Conservation (phyloP, 2,329 filamentous ascomycete genomes). For the Alternaria burnsii region DNA sequence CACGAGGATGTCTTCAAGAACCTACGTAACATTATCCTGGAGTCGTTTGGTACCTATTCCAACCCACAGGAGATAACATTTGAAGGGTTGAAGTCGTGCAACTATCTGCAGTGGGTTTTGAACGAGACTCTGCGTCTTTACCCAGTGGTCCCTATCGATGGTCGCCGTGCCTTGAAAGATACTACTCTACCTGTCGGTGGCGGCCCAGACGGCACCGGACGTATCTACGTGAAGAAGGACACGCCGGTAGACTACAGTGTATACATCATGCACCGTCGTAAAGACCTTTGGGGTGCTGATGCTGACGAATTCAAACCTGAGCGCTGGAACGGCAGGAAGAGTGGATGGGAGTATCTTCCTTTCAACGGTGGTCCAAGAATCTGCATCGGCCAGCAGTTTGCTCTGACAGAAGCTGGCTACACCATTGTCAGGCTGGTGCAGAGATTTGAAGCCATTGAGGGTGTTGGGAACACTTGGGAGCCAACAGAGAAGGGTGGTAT, state of each 20-base stretch:
- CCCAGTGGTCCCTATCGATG: slow-evolving; percentile 45
- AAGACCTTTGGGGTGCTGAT: slow-evolving; percentile 50
- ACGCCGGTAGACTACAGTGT: slow-evolving; percentile 37
- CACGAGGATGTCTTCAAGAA: slow-evolving; percentile 47
- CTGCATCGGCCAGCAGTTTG: slow-evolving; percentile 47
- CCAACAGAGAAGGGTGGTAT: slow-evolving; percentile 32
- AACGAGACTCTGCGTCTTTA: slow-evolving; percentile 49
- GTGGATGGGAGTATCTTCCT: slow-evolving; percentile 45
- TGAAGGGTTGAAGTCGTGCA: slow-evolving; percentile 40
- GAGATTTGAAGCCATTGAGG: slow-evolving; percentile 39
- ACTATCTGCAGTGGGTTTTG: slow-evolving; percentile 44
- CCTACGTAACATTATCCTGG: slow-evolving; percentile 47
- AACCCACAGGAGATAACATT: slow-evolving; percentile 54
- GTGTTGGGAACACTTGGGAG: slow-evolving; percentile 40
- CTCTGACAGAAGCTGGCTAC: slow-evolving; percentile 43
- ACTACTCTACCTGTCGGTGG: slow-evolving; percentile 49
- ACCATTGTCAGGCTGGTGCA: slow-evolving; percentile 39
- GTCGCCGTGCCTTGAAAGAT: slow-evolving; percentile 40
- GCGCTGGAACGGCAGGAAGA: slow-evolving; percentile 45
- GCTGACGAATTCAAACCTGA: slow-evolving; percentile 49
- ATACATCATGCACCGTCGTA: slow-evolving; percentile 46
- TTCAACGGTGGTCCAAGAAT: slow-evolving; percentile 47
- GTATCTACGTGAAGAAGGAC: slow-evolving; percentile 45
- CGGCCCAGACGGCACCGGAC: slow-evolving; percentile 44
- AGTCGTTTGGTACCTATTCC: slow-evolving; percentile 54